Evolutionary conservation across 208 protist genomes (phyloP), one percentile per base, ranked within the genome.

Genomic region (Acanthamoeba lenticulata): DNA sequence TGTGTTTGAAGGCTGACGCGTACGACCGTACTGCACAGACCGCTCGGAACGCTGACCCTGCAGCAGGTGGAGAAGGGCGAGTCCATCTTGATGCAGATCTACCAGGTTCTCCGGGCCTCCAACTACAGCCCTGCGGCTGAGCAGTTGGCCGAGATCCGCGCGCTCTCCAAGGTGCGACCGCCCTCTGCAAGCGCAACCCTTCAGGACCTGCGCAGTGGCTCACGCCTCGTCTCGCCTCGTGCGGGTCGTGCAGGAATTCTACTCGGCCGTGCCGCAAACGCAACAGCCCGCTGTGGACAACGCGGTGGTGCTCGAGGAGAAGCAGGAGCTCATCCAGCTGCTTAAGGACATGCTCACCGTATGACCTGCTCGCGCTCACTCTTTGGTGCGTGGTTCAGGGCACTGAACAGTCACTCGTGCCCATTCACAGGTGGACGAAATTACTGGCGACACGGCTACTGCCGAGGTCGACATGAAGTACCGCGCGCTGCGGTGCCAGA

Each of bases 51-150:
- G 36, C 44, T 81, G 45, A 62, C 79, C 2, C 49, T 89, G 79
- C 49, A 52, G 79, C 79, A 89, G 32, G 47, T 89, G 4, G 79
- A 89, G 38, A 89, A 89, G 79, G 79, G 44, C 29, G 79, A 89
- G 79, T 62, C 45, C 79, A 19, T 89, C 36, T 32, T 89, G 44
- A 36, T 89, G 40, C 79, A 89, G 79, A 52, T 89, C 32, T 89
- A 89, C 24, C 45, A 89, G 15, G 4, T 42, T 1, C 27, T 89
- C 21, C 52, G 27, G 45, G 27, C 29, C n/a, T 0, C 40, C 40
- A 36, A 79, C 5, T 3, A 44, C 36, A 42, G 27, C 7, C 69
- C 69, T 13, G 15, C 4, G 21, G 15, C 69, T 13, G 69, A 79
- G 40, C 69, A 79, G 69, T 13, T 79, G 36, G 6, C 7, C 6